Conservation (phyloP, 108 stramenopile species). For the Nitzschia sp. region DNA sequence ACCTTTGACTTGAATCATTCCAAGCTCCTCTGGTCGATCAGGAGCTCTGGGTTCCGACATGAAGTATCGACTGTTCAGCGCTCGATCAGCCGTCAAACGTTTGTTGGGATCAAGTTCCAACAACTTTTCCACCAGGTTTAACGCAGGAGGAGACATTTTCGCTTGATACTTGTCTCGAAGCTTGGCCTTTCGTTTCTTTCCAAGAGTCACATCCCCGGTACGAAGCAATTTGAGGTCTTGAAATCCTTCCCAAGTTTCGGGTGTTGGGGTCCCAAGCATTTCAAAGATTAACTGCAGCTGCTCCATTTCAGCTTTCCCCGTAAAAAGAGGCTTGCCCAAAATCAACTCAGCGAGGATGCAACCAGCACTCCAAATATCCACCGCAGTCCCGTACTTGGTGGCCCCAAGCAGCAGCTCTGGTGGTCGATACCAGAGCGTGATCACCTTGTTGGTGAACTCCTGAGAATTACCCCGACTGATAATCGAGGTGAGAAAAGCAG, state of each 20-base stretch:
- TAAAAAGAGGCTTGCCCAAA: constrained; percentile 89
- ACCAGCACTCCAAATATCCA: constrained; percentile 98
- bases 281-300: constrained; percentile 85
- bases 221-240: constrained; percentile 61
- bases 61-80: constrained; percentile 71
- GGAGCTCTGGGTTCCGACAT: constrained; percentile 66
- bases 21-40: constrained; percentile 65
- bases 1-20: constrained; percentile 48
- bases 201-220: constrained; percentile 66
- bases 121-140: constrained; percentile 78
- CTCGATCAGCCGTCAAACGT: constrained; percentile 59
- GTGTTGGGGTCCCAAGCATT: constrained; percentile 77
- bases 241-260: constrained; percentile 69
- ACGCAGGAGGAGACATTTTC: constrained; percentile 52
- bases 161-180: constrained; percentile 68
- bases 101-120: constrained; percentile 83
- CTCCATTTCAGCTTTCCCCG: constrained; percentile 93
- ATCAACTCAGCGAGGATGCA: constrained; percentile 95
- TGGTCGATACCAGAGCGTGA: constrained; percentile 93
- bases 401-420: constrained; percentile 91
- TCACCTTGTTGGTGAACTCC: constrained; percentile 75
- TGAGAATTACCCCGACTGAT: constrained; percentile 42
- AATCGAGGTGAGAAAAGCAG: constrained; percentile 4
- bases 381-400: constrained; percentile 70
- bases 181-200: constrained; percentile 23